Conservation (phyloP, 371 early-diverging fungal species). For the Sanchytrium tribonematis region DNA sequence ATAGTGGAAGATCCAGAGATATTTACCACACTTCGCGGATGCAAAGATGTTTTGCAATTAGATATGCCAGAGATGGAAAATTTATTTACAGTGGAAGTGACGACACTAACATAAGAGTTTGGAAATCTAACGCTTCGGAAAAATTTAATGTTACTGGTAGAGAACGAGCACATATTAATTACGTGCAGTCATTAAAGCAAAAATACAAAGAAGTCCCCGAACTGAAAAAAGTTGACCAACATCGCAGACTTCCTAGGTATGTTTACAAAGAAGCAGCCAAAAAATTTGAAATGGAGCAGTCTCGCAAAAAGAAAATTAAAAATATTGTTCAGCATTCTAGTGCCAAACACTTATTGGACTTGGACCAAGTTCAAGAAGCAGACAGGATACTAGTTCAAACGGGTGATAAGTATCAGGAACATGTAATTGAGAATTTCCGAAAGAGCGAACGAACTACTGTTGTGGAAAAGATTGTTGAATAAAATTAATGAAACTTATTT, state of each 20-base stretch:
- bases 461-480: background rate
- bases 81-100: slow-evolving; percentile 90
- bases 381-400: background rate
- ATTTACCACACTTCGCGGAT: slow-evolving; percentile 97
- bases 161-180: slow-evolving; percentile 51
- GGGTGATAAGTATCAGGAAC: background rate
- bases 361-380: background rate
- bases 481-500: too few relatives aligned
- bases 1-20: slow-evolving; percentile 60
- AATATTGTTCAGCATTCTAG: slow-evolving; percentile 36
- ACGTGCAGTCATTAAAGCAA: slow-evolving; percentile 60
- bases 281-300: slow-evolving; percentile 49
- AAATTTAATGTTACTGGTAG: slow-evolving; percentile 39
- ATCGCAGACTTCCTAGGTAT: slow-evolving; percentile 52
- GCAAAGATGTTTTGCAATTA: slow-evolving; percentile 55
- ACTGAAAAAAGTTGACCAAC: slow-evolving; percentile 54
- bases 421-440: background rate
- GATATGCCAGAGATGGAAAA: slow-evolving; percentile 75
- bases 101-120: slow-evolving; percentile 90
- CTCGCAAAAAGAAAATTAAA: slow-evolving; percentile 52
- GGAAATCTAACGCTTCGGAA: slow-evolving; percentile 81
- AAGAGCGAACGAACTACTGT: background rate
- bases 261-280: slow-evolving; percentile 40
- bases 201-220: slow-evolving; percentile 77
- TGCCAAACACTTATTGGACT: background rate